These are phyloP conservation scores for Butyriboletus loyo DNA, from an alignment of 768 basidiomycete species.

Conservation along the genomic window DNA sequence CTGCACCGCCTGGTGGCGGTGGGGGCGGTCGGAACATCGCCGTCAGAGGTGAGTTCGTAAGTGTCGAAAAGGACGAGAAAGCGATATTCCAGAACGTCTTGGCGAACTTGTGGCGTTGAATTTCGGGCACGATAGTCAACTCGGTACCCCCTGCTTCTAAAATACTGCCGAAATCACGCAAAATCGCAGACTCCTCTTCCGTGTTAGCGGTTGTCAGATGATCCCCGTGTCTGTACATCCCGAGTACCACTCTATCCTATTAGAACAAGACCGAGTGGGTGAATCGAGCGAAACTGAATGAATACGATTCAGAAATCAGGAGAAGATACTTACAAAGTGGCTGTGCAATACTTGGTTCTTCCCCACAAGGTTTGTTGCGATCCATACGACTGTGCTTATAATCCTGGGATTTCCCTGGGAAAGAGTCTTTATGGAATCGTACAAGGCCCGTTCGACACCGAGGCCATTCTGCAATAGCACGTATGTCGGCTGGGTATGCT, in stretches of 20 bases:
- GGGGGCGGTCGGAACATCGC: constrained; percentile 51
- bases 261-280: neutral
- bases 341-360: constrained; percentile 52
- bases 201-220: constrained; percentile 40
- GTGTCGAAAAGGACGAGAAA: constrained; percentile 50
- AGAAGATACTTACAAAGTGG: constrained; percentile 42
- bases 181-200: constrained; percentile 38
- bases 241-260: constrained; percentile 45
- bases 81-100: constrained; percentile 68
- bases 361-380: constrained; percentile 46
- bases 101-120: constrained; percentile 58
- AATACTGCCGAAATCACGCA: constrained; percentile 45
- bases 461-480: constrained; percentile 72
- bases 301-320: neutral
- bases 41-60: constrained; percentile 47
- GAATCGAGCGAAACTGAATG: neutral
- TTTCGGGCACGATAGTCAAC: constrained; percentile 48
- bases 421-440: constrained; percentile 46
- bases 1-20: neutral
- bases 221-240: constrained; percentile 51
- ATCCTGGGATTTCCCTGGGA: constrained; percentile 46
- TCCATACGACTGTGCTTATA: constrained; percentile 54
- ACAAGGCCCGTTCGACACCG: constrained; percentile 58
- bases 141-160: constrained; percentile 48
- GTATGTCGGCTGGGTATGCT: constrained; percentile 52